These are phyloP conservation scores for Garcia nutans DNA, from an alignment of 345 rosid genomes.

Conservation along the genomic window DNA sequence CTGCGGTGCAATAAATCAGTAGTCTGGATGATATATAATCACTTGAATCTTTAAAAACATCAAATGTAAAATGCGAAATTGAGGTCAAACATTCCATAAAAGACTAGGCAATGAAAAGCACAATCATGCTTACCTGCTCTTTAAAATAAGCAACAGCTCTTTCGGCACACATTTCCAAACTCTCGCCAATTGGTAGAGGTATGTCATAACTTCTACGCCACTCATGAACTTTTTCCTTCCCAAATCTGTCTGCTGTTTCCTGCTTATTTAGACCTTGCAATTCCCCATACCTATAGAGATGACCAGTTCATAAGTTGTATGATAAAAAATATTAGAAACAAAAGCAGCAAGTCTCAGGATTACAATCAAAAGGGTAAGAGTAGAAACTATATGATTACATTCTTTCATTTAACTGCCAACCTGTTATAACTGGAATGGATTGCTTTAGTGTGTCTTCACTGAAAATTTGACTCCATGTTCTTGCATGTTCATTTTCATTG, in stretches of 20 bases:
- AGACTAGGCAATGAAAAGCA: slow-evolving; percentile 11
- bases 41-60: neutral
- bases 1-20: slow-evolving; percentile 38
- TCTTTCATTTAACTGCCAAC: slow-evolving; percentile 98
- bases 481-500: slow-evolving; percentile 72
- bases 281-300: slow-evolving; percentile 78
- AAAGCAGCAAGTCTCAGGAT: neutral
- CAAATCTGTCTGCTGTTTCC: slow-evolving; percentile 92
- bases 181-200: slow-evolving; percentile 97
- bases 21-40: slow-evolving; percentile 4
- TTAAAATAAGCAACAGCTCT: slow-evolving; percentile 78
- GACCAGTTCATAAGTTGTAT: slow-evolving; percentile 3
- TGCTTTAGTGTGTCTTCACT: slow-evolving; percentile 85
- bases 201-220: slow-evolving; percentile 97
- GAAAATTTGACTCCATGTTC: slow-evolving; percentile 77
- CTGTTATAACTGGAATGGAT: slow-evolving; percentile 77
- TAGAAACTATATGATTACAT: slow-evolving; percentile 47
- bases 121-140: slow-evolving; percentile 42
- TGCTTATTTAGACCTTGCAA: slow-evolving; percentile 93
- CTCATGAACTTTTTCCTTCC: slow-evolving; percentile 87
- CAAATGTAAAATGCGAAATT: neutral
- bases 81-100: neutral
- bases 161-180: slow-evolving; percentile 97
- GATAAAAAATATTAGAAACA: neutral
- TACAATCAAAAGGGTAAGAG: slow-evolving; percentile 4